These are phyloP conservation scores for Endoconidiophora polonica DNA, from an alignment of 2,329 filamentous ascomycete genomes.

Conservation along the genomic window DNA sequence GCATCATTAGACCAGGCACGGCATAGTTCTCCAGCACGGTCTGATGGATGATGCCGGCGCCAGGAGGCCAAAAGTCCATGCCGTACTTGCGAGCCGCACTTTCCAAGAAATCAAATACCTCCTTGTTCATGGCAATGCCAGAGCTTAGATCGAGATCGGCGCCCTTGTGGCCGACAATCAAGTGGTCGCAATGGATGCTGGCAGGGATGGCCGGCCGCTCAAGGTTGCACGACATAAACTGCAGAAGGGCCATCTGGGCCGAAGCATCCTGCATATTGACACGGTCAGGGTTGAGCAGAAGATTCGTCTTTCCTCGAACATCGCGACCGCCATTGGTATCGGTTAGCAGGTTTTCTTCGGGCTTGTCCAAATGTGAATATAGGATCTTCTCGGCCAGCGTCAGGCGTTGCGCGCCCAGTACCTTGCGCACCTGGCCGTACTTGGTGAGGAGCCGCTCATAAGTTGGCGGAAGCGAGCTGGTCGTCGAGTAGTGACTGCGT, in stretches of 20 bases:
- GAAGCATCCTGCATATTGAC: constrained; percentile 99
- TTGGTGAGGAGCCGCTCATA: constrained; percentile 69
- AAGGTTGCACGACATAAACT: constrained; percentile 96
- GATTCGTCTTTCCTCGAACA: constrained; percentile 74
- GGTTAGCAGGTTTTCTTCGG: constrained; percentile 71
- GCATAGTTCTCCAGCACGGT: constrained; percentile 96
- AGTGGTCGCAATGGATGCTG: constrained; percentile 96
- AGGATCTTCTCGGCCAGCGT: constrained; percentile 97
- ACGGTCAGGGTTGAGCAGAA: constrained; percentile 92
- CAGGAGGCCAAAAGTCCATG: constrained; percentile 90
- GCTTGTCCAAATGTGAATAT: constrained; percentile 83
- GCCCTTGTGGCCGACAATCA: constrained; percentile 90
- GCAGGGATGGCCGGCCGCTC: constrained; percentile 82
- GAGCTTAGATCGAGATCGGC: constrained; percentile 70
- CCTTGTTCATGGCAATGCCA: constrained; percentile 81
- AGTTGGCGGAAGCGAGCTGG: constrained; percentile 41
- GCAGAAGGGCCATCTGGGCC: constrained; percentile 92
- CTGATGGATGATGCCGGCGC: constrained; percentile 93
- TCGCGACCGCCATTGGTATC: constrained; percentile 69
- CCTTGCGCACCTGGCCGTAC: constrained; percentile 55
- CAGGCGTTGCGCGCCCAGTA: constrained; percentile 51
- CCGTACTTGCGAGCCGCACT: constrained; percentile 81
- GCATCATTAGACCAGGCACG: constrained; percentile 95
- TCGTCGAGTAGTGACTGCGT: constrained; percentile 23
- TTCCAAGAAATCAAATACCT: constrained; percentile 95